These are phyloP conservation scores for Chlamydomonas incerta DNA, from an alignment of 139 green algal genomes.

Conservation along the genomic window DNA sequence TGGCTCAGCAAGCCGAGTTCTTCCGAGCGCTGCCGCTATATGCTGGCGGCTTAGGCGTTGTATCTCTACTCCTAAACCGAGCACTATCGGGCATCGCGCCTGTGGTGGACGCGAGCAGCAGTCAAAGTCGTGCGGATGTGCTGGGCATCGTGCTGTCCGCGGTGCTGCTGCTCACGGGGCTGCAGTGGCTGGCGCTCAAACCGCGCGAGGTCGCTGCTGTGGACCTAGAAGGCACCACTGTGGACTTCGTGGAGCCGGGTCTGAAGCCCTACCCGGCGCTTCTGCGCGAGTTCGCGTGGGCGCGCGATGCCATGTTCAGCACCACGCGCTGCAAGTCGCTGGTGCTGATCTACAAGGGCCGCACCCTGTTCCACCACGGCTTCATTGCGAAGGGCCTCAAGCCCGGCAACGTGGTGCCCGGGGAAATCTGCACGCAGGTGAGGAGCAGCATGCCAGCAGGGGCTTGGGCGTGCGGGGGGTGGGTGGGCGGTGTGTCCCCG, in stretches of 20 bases:
- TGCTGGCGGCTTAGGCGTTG: slow-evolving; percentile 57
- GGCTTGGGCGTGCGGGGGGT: no score
- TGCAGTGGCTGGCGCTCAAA: slow-evolving; percentile 91
- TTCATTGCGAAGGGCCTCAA: slow-evolving; percentile 5
- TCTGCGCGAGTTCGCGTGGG: slow-evolving; percentile 72
- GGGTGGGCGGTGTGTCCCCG: no score
- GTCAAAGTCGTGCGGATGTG: slow-evolving; percentile 91
- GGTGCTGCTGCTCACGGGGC: slow-evolving; percentile 87
- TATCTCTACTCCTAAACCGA: slow-evolving; percentile 54
- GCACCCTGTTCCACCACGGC: slow-evolving; percentile 61
- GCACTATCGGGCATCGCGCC: slow-evolving; percentile 74
- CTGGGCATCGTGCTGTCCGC: slow-evolving; percentile 86
- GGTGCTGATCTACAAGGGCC: slow-evolving; percentile 67
- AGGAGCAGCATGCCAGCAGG: no score
- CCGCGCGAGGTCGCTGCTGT: slow-evolving; percentile 42
- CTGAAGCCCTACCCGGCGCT: slow-evolving; percentile 51
- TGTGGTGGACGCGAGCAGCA: slow-evolving; percentile 82
- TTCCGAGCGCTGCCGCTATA: slow-evolving; percentile 62
- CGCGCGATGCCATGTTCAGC: slow-evolving; percentile 67
- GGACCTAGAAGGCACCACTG: neutral
- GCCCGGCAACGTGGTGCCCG: slow-evolving; percentile 45
- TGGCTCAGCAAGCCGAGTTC: slow-evolving; percentile 53
- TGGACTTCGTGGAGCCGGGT: slow-evolving; percentile 53
- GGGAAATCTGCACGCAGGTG: slow-evolving; percentile 66
- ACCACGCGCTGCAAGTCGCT: slow-evolving; percentile 67